phyloP scores from a whole-genome alignment of 495 filamentous ascomycete species.

The Daldinia bambusicola region DNA sequence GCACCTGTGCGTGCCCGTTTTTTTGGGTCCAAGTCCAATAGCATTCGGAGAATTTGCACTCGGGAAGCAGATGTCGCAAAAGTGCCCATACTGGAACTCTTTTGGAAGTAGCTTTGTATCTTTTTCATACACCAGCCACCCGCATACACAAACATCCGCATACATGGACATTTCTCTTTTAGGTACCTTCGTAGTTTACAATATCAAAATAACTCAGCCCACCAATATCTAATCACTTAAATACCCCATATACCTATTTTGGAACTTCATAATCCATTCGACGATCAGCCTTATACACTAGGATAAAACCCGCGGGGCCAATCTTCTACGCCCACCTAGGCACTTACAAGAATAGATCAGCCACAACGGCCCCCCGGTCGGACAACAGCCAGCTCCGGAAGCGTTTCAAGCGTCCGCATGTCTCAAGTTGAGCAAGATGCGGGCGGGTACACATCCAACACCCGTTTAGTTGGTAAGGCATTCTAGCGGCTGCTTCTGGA shows the following conservation, averaged over 20 bases:
- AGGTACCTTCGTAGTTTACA: neutral
- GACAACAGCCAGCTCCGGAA: slow-evolving; percentile 25
- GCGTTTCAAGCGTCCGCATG: slow-evolving; percentile 31
- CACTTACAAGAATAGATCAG: neutral
- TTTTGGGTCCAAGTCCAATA: neutral
- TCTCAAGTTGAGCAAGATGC: slow-evolving; percentile 27
- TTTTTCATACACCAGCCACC: neutral
- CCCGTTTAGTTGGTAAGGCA: neutral
- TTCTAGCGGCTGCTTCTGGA: slow-evolving; percentile 12
- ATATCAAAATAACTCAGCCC: neutral
- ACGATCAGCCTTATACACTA: neutral
- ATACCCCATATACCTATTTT: neutral
- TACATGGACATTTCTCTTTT: too few relatives aligned
- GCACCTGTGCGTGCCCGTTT: too few relatives aligned
- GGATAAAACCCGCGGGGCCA: neutral
- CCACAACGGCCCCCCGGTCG: neutral
- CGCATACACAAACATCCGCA: neutral
- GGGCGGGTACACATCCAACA: neutral
- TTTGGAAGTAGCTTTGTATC: too few relatives aligned
- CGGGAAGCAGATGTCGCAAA: neutral
- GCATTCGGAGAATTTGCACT: slow-evolving; percentile 21
- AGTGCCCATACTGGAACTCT: too few relatives aligned
- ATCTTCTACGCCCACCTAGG: neutral
- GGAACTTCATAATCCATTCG: neutral
- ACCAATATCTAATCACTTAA: neutral